Base-by-base conservation (phyloP, 75 land plant species). In the Cupressus sempervirens region DNA sequence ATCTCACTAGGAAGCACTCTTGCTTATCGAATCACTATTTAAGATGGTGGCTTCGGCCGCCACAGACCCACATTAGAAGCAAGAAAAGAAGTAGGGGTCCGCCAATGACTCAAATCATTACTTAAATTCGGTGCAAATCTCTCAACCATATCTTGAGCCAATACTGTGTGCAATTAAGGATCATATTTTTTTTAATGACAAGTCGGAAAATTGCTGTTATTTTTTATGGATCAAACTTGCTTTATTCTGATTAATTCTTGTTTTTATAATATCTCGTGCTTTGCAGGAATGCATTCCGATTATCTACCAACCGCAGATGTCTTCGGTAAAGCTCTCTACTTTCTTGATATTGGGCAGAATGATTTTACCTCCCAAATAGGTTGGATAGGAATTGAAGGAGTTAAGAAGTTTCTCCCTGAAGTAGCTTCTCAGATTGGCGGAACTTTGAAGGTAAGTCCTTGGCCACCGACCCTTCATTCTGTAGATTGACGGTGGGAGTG, bases 291-390 rank as follows among this genome's bases (percentile, higher is more conserved):
- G 16, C 43, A 50, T n/a, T 34, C 35, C 3, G 86, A 84, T 0
- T 35, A 81, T 11, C 87, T 95, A 75, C 97, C 97, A 45, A 18
- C 88, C 26, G 76, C 84, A 2, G 88, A 90, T 72, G 84, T 91
- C 8, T 92, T 93, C 52, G 87, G 86, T 23, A 87, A 88, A 82
- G 87, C 95, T 7, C 86, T 95, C 7, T 95, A 95, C 84, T 92
- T 92, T 30, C 83, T 95, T 32, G 91, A 93, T 76, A 95, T 95
- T 32, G 95, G 97, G 26, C 93, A 93, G 80, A 95, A 95, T 76
- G 97, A 95, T 81, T 94, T 95, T 86, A 94, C 94, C 45, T 89
- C 89, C 10, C 83, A 92, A 35, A 85, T 92, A 29, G 86, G 83
- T 38, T 13, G 83, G 14, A 84, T 91, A 80, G 96, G 96, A 26